These are phyloP conservation scores for Aureobasidium sp. DNA, from an alignment of 2,329 filamentous ascomycete species.

Conservation along the genomic window DNA sequence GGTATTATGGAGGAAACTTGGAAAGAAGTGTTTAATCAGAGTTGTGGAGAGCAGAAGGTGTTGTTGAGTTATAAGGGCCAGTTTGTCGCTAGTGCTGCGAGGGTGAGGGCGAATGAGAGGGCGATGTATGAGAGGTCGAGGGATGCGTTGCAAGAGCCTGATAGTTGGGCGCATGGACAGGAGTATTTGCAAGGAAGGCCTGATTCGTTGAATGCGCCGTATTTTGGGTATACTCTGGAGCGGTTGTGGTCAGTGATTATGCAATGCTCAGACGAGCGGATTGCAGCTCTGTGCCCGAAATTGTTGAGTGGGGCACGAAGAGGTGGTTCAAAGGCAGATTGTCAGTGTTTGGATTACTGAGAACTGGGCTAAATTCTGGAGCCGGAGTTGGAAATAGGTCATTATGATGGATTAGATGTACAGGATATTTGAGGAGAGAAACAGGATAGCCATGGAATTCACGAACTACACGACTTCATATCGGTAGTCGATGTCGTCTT, in stretches of 20 bases:
- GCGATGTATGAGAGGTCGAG: neutral
- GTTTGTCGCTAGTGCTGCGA: slow-evolving; percentile 36
- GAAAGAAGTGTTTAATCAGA: slow-evolving; percentile 14
- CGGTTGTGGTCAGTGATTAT: neutral
- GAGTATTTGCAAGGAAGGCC: neutral
- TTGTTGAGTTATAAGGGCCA: slow-evolving; percentile 39
- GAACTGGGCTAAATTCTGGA: neutral
- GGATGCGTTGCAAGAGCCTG: neutral
- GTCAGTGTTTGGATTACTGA: neutral
- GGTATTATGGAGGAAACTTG: slow-evolving; percentile 14
- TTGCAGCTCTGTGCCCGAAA: neutral
- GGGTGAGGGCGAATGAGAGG: slow-evolving; percentile 22
- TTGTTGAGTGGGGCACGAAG: neutral
- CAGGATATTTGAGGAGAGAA: neutral
- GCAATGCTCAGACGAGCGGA: neutral
- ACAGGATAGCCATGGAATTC: neutral
- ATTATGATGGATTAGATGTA: neutral
- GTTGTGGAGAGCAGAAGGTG: slow-evolving; percentile 12
- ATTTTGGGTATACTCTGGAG: neutral
- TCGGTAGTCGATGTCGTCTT: neutral
- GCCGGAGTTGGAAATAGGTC: neutral
- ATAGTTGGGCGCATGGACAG: neutral
- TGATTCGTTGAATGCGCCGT: neutral
- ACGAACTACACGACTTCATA: neutral
- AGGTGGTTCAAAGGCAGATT: neutral